Evolutionary conservation across 805 yeast genomes (phyloP).

Genomic region (Candida oleophila): DNA sequence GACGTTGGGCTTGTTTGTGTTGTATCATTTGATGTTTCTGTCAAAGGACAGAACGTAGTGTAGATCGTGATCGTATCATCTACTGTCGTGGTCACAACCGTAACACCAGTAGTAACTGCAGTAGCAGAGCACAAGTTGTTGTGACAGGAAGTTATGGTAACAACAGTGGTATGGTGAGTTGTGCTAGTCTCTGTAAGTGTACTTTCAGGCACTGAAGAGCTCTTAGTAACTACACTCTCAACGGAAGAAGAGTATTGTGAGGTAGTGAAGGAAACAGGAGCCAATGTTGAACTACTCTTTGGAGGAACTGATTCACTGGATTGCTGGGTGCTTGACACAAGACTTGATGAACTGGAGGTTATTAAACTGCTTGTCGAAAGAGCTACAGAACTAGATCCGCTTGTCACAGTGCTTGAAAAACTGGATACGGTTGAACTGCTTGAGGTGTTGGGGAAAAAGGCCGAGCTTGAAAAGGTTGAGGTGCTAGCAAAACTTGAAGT

Average conservation of each 20-base stretch:
- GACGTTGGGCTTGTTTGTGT: too few relatives aligned
- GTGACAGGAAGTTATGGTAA: constrained; percentile 27
- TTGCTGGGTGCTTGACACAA: constrained; percentile 18
- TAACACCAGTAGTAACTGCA: constrained; percentile 25
- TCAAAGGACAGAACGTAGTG: constrained; percentile 25
- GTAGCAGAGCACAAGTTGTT: constrained; percentile 19
- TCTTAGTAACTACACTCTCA: constrained; percentile 30
- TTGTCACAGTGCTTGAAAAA: constrained; percentile 17
- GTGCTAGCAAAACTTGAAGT: constrained; percentile 1
- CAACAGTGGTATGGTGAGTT: constrained; percentile 13
- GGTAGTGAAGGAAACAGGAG: neutral
- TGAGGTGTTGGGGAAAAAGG: neutral
- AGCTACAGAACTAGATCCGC: constrained; percentile 23
- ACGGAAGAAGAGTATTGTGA: too few relatives aligned
- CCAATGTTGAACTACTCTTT: neutral
- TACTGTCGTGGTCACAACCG: constrained; percentile 17
- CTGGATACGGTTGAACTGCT: constrained; percentile 7
- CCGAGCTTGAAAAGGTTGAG: constrained; percentile 4
- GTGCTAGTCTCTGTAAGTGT: constrained; percentile 17
- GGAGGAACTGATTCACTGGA: constrained; percentile 10
- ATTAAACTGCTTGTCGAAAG: constrained; percentile 15
- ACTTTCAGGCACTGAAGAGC: constrained; percentile 38
- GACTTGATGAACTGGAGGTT: constrained; percentile 15
- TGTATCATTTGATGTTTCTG: constrained; percentile 8
- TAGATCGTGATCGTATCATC: constrained; percentile 17